Base-by-base conservation (phyloP, 2,329 filamentous ascomycete species). In the Cadophora sp. region DNA sequence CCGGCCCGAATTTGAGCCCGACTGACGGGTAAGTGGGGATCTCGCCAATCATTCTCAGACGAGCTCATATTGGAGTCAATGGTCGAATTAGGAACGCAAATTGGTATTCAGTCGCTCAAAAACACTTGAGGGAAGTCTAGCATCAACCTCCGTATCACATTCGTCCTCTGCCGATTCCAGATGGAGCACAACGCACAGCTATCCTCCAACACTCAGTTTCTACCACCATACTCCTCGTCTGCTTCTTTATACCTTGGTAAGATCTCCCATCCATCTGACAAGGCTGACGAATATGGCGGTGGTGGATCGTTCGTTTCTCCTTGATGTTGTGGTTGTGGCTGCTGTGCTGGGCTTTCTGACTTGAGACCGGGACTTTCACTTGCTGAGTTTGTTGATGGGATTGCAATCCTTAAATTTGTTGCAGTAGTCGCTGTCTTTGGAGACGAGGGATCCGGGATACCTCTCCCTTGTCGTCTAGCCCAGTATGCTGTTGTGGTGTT, bases 221-320 rank as follows among this genome's bases (percentile, higher is more conserved):
- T 3, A 9, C 22, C 11, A 19, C 56, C 56, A 40, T 43, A 27
- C 4, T 40, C 56, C 22, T 59, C 34, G 5, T 40, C 56, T 19
- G 6, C 56, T 24, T 59, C 34, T 19, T 6, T 5, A 19, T 59
- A 59, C 5, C 56, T 43, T 27, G 56, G 31, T 12, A 40, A 19
- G 3, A 55, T 40, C 22, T 59, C 56, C 31, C 56, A 59, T 37
- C 31, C 55, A 24, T 58, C 22, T 16, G 22, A 59, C 9, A 22
- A 43, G 22, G 56, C 19, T 14, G 56, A 59, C 12, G 56, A 43
- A 27, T 59, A 59, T 5, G 56, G 56, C 12, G 56, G 56, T 26
- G 56, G 31, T 59, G 56, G 31, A 43, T 40, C 31, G 9, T 40
- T 37, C 8, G 12, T 5, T 6, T 59, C 56, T 11, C 34, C 31